Evolutionary conservation across 2,329 filamentous ascomycete species (phyloP), one percentile per base, ranked within the genome.

Genomic region (Sporothrix mexicana): DNA sequence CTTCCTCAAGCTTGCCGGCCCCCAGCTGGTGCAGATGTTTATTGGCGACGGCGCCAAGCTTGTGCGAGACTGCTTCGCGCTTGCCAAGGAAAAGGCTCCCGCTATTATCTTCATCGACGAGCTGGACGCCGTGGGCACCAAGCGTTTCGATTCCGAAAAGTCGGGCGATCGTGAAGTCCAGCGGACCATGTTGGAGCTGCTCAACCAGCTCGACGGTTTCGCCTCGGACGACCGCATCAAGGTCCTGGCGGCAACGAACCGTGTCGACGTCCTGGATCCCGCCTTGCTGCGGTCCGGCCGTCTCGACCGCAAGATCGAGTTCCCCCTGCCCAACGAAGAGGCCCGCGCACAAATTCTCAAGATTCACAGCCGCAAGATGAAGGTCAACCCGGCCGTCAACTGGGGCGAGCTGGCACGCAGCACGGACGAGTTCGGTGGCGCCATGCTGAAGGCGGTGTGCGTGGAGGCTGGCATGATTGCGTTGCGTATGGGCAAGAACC

Each of bases 61-160:
- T 43, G 96, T 99, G 57, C 93, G 96, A 73, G 96, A 99, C 84
- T 97, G 94, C 84, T 99, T 99, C 81, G 96, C 96, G 1, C 87
- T 99, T 15, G 96, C 96, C 71, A 99, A 99, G 83, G 96, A 99
- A 84, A 99, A 99, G 87, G 96, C 96, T 0, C 97, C 96, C 0
- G 94, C 96, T 73, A 99, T 99, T 82, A 99, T 99, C 83, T 99
- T 99, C 87, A 98, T 99, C 79, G 96, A 99, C 84, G 96, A 99
- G 84, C 85, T 99, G 76, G 96, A 99, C 81, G 96, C 96, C 73
- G 92, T 99, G n/a, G 96, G 96, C 77, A 98, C 95, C 71, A 98
- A 98, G 85, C 95, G 96, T 80, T 99, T 99, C 85, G 96, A 99
- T 82, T 97, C 93, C 77, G 95, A 98, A 81, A 99, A 98, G 88